Evolutionary conservation across 2,329 filamentous ascomycete species (phyloP).

Genomic region (Aspergillus costaricaensis): DNA sequence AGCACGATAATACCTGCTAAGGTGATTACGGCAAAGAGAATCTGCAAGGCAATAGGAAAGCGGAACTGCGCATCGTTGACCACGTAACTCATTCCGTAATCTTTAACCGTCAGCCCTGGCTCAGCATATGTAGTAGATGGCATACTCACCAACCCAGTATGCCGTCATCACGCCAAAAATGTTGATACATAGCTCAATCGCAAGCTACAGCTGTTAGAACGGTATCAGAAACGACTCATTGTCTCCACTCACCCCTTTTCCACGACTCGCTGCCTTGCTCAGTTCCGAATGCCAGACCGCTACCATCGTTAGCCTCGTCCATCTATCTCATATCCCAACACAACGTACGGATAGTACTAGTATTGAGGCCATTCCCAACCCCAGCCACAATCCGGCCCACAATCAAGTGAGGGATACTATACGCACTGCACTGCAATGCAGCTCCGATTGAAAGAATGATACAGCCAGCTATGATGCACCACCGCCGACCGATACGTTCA

Average conservation of each 20-base stretch:
- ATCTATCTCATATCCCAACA: too few species aligned
- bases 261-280: slow-evolving; percentile 30
- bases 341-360: slow-evolving; percentile 41
- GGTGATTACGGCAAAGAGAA: slow-evolving; percentile 33
- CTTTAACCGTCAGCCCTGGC: slow-evolving; percentile 5
- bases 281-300: slow-evolving; percentile 35
- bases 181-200: slow-evolving; percentile 32
- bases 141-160: slow-evolving; percentile 36
- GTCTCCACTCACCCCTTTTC: slow-evolving; percentile 29
- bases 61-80: slow-evolving; percentile 33
- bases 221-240: not conserved
- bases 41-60: slow-evolving; percentile 37
- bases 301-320: slow-evolving; percentile 11
- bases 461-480: slow-evolving; percentile 49
- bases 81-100: slow-evolving; percentile 33
- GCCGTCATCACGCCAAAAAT: slow-evolving; percentile 36
- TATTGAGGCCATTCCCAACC: slow-evolving; percentile 49
- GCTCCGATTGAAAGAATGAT: slow-evolving; percentile 33
- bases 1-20: slow-evolving; percentile 36
- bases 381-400: slow-evolving; percentile 54
- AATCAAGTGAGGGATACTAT: slow-evolving; percentile 34
- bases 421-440: slow-evolving; percentile 30
- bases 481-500: slow-evolving; percentile 52
- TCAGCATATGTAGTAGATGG: not conserved
- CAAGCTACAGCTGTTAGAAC: slow-evolving; percentile 25